Evolutionary conservation across 179 eudicot genomes (phyloP).

Genomic region (Beta corolliflora): DNA sequence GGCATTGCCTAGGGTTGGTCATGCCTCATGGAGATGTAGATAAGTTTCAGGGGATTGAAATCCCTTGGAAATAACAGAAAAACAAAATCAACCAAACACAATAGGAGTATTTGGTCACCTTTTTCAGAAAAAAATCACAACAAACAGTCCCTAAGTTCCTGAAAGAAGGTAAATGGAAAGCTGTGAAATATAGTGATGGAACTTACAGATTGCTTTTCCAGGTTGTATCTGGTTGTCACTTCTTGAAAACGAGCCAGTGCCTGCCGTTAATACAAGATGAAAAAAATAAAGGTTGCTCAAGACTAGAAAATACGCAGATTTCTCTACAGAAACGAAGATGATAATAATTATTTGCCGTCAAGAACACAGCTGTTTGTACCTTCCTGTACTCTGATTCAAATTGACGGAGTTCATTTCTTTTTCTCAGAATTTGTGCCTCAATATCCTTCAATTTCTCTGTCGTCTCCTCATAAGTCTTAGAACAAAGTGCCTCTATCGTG

Average conservation of each 20-base stretch:
- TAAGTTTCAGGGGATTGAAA: too few relatives aligned
- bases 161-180: neutral
- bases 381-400: slow-evolving; percentile 96
- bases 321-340: neutral
- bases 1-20: too few relatives aligned
- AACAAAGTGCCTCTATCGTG: slow-evolving; percentile 91
- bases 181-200: slow-evolving; percentile 14
- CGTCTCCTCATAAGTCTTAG: slow-evolving; percentile 81
- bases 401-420: slow-evolving; percentile 92
- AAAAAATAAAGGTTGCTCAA: neutral
- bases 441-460: slow-evolving; percentile 80
- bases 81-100: too few relatives aligned
- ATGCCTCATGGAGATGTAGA: too few relatives aligned
- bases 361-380: slow-evolving; percentile 39
- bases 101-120: too few relatives aligned
- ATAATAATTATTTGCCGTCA: neutral
- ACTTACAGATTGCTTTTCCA: slow-evolving; percentile 91
- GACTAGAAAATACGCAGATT: neutral
- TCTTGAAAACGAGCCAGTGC: slow-evolving; percentile 97
- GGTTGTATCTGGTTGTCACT: slow-evolving; percentile 91
- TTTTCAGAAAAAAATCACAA: too few relatives aligned
- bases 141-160: too few relatives aligned
- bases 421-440: slow-evolving; percentile 86
- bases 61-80: too few relatives aligned
- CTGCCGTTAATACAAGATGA: slow-evolving; percentile 40